These are phyloP conservation scores for Picocystis sp. DNA, from an alignment of 163 green algal species.

Conservation along the genomic window DNA sequence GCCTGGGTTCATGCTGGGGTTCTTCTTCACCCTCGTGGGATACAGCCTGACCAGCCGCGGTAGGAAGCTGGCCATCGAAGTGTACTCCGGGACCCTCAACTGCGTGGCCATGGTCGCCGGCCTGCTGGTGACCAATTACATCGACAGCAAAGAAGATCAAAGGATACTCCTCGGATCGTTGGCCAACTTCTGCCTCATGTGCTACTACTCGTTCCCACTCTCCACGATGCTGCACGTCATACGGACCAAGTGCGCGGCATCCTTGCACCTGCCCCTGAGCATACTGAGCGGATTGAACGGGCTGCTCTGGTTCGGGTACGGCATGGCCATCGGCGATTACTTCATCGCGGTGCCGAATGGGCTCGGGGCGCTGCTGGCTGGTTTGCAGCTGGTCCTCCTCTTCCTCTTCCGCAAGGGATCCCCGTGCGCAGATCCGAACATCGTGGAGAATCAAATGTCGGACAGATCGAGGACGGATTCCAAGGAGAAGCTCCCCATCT, in stretches of 20 bases:
- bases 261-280: constrained; percentile 6
- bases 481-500: too few species aligned
- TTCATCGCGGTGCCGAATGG: constrained; percentile 1
- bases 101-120: not conserved
- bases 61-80: not conserved
- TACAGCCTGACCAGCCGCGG: not conserved
- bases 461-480: too few species aligned
- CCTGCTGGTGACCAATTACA: not conserved
- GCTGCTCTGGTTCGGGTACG: constrained; percentile 5
- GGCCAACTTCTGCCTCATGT: constrained; percentile 11
- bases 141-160: not conserved
- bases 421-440: too few species aligned
- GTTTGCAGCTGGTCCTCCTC: too few species aligned
- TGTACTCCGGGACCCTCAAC: constrained; percentile 1
- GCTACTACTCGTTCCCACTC: constrained; percentile 9
- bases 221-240: constrained; percentile 8
- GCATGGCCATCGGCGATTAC: not conserved
- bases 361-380: too few species aligned
- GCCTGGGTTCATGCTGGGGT: constrained; percentile 6
- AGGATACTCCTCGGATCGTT: constrained; percentile 1
- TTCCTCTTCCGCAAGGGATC: too few species aligned
- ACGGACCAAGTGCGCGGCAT: constrained; percentile 1
- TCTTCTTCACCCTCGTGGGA: constrained; percentile 8
- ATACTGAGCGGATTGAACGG: constrained; percentile 1
- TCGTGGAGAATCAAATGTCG: too few species aligned